phyloP scores from a whole-genome alignment of 768 basidiomycete species.

The Panaeolus cyanescens region DNA sequence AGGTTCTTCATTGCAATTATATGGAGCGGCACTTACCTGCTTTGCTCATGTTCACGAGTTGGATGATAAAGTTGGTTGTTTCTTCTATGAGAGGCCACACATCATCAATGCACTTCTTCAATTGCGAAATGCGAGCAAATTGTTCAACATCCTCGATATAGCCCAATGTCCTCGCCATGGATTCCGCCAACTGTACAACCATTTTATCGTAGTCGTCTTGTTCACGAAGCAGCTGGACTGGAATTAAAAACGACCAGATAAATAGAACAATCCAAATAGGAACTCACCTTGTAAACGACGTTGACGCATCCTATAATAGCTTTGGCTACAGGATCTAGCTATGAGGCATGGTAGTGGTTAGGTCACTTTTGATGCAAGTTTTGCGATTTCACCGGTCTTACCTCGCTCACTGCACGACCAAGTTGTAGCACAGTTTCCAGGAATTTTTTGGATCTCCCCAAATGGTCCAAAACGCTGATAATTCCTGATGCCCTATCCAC shows the following conservation, averaged over 20 bases:
- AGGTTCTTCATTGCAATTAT: no score
- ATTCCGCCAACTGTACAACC: conserved; percentile 15
- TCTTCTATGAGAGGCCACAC: conserved; percentile 21
- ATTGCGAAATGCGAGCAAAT: conserved; percentile 18
- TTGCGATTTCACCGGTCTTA: background rate
- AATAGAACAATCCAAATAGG: background rate
- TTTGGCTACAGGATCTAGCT: background rate
- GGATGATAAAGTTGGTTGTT: conserved; percentile 22
- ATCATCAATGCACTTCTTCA: conserved; percentile 23
- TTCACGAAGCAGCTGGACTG: conserved; percentile 11
- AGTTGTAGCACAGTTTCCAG: conserved; percentile 14
- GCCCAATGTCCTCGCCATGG: conserved; percentile 22
- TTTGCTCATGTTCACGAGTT: conserved; percentile 11
- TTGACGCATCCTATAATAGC: background rate
- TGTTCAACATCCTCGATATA: conserved; percentile 24
- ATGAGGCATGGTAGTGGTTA: background rate
- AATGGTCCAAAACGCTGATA: conserved; percentile 15
- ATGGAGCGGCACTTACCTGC: background rate
- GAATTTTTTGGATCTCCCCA: conserved; percentile 14
- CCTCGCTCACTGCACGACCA: conserved; percentile 17
- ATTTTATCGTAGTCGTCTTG: conserved; percentile 17
- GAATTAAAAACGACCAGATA: background rate
- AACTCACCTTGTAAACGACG: background rate
- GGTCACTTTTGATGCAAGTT: background rate
- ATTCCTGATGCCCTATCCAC: conserved; percentile 12